Percentiles rank a stretch among this genome's conserved stretches.
phyloP scores from a whole-genome alignment of 1,139 yeast species.

The Geotrichum australiense region DNA sequence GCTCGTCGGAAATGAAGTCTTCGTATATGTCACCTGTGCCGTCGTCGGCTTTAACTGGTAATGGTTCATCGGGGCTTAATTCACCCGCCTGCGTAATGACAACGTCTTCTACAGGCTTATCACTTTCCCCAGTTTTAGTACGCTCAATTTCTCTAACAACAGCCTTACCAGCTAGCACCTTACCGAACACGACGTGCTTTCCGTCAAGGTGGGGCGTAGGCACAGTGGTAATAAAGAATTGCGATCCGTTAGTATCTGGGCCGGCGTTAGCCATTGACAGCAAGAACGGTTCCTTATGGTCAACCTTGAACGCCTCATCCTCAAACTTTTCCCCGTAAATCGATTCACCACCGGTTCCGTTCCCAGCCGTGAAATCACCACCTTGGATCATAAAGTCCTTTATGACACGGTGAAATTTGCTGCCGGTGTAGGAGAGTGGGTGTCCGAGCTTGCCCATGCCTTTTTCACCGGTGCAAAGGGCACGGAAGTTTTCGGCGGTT shows the following conservation, averaged over 20 bases:
- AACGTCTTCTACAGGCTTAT: constrained; percentile 61
- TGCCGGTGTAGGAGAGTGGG: constrained; percentile 68
- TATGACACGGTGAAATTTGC: constrained; percentile 86
- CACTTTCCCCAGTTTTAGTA: constrained; percentile 46
- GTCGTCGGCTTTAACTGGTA: constrained; percentile 44
- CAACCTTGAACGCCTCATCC: constrained; percentile 75
- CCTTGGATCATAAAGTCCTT: constrained; percentile 45
- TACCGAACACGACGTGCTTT: constrained; percentile 95
- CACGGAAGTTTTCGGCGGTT: constrained; percentile 89
- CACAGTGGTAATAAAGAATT: constrained; percentile 81
- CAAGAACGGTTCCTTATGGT: constrained; percentile 78
- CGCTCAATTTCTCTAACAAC: constrained; percentile 73
- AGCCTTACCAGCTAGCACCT: constrained; percentile 75
- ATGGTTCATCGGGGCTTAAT: constrained; percentile 49
- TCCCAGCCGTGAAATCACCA: constrained; percentile 87
- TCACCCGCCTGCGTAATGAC: constrained; percentile 75
- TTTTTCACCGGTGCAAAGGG: constrained; percentile 83
- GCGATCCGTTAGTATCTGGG: constrained; percentile 92
- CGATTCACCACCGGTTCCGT: constrained; percentile 93
- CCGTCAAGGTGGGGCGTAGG: constrained; percentile 83
- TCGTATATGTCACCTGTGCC: constrained; percentile 84
- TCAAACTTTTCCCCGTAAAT: constrained; percentile 94
- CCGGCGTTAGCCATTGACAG: constrained; percentile 97
- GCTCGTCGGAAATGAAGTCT: constrained; percentile 68
- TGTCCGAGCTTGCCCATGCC: constrained; percentile 60